phyloP scores from a whole-genome alignment of 2,329 filamentous ascomycete species.

The Alternaria sp. region DNA sequence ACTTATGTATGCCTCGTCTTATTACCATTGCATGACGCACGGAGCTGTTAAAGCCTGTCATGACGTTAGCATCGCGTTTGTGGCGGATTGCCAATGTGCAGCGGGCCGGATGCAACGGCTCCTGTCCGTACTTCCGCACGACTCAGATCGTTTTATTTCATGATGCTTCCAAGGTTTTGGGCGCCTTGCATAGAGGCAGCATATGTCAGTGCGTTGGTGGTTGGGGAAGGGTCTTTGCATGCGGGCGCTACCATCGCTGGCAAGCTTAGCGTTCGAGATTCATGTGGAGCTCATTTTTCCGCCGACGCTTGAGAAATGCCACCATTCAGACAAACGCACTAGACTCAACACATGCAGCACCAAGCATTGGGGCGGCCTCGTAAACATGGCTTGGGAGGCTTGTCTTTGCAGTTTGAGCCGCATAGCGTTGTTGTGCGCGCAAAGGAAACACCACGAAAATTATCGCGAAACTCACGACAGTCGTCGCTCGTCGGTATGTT shows the following conservation, averaged over 20 bases:
- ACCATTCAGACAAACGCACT: slow-evolving; percentile 11
- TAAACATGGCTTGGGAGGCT: slow-evolving; percentile 13
- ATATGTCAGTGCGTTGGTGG: neutral
- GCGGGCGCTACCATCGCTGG: slow-evolving; percentile 3
- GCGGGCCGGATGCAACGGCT: slow-evolving; percentile 1
- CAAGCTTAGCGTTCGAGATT: slow-evolving; percentile 10
- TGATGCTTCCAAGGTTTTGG: neutral
- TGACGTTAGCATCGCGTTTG: slow-evolving; percentile 5
- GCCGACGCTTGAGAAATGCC: slow-evolving; percentile 12
- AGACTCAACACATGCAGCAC: slow-evolving; percentile 9
- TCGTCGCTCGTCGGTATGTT: neutral
- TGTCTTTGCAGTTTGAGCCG: slow-evolving; percentile 2
- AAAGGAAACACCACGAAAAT: slow-evolving; percentile 1
- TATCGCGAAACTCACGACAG: neutral
- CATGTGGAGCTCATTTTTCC: slow-evolving; percentile 8
- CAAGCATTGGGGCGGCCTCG: slow-evolving; percentile 14
- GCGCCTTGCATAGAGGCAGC: neutral
- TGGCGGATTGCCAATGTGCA: slow-evolving; percentile 1
- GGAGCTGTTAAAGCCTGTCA: neutral
- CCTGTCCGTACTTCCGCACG: neutral
- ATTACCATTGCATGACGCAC: neutral
- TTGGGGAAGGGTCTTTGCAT: slow-evolving; percentile 4
- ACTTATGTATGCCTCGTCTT: neutral
- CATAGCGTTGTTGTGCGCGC: neutral
- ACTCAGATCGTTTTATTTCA: neutral